Evolutionary conservation across 352 stramenopile species (phyloP).

Genomic region (Globisporangium spinosum): DNA sequence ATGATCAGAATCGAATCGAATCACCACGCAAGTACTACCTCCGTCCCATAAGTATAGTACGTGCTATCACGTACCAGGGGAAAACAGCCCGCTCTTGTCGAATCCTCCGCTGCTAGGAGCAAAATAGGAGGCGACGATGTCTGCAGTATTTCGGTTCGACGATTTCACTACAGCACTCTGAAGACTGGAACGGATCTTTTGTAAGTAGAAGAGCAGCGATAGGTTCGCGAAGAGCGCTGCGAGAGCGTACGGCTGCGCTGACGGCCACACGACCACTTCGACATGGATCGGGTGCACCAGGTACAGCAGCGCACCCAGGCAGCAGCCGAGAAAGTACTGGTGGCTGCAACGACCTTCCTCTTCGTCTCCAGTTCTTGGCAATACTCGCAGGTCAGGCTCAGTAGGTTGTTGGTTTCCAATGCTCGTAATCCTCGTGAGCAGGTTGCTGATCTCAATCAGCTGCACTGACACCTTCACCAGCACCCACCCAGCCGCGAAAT

Average conservation of each 20-base stretch:
- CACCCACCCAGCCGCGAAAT: slow-evolving; percentile 28
- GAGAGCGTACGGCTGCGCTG: slow-evolving; percentile 62
- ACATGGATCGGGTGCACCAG: slow-evolving; percentile 57
- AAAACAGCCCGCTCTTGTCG: not conserved
- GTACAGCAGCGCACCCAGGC: slow-evolving; percentile 44
- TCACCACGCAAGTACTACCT: too few species aligned
- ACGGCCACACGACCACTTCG: slow-evolving; percentile 23
- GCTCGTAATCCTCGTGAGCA: not conserved
- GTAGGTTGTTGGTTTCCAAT: not conserved
- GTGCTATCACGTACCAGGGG: not conserved
- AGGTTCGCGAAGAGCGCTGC: slow-evolving; percentile 50
- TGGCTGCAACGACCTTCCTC: not conserved
- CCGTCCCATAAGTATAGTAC: too few species aligned
- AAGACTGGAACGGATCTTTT: not conserved
- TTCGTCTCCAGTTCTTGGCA: not conserved
- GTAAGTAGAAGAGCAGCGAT: slow-evolving; percentile 30
- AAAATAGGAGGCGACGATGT: not conserved
- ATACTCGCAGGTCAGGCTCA: not conserved
- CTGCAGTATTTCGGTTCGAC: not conserved
- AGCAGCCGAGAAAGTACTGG: slow-evolving; percentile 22
- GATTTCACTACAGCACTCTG: not conserved
- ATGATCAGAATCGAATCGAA: not conserved
- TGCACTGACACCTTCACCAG: slow-evolving; percentile 26
- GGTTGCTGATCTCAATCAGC: slow-evolving; percentile 24
- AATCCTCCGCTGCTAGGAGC: not conserved